These are phyloP conservation scores for Suaeda aralocaspica DNA, from an alignment of 148 eudicot species.

Conservation along the genomic window DNA sequence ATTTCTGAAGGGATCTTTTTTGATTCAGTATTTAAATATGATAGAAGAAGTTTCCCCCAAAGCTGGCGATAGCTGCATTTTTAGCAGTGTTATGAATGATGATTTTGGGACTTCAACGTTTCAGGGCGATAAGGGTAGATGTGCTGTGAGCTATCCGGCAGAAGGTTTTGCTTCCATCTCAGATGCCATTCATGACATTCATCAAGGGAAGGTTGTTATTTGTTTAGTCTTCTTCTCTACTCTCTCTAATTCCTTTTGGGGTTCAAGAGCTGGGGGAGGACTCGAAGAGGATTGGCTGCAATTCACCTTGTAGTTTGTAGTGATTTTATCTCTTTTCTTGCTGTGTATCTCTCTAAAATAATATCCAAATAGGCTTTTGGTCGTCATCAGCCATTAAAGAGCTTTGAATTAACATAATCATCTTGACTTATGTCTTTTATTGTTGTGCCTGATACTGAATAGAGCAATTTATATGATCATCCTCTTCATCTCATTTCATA, in stretches of 20 bases:
- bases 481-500: neutral
- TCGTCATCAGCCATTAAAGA: no score
- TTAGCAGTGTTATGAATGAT: neutral
- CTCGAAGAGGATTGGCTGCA: neutral
- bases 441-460: neutral
- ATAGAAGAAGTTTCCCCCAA: neutral
- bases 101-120: neutral
- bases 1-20: neutral
- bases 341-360: no score
- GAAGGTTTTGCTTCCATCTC: conserved; percentile 49
- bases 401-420: no score
- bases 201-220: conserved; percentile 52
- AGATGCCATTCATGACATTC: conserved; percentile 63
- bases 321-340: neutral
- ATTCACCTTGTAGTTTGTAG: neutral
- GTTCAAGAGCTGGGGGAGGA: neutral
- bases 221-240: neutral
- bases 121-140: conserved; percentile 26
- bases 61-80: conserved; percentile 11
- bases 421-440: neutral
- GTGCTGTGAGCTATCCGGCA: conserved; percentile 35
- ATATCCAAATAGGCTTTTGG: no score
- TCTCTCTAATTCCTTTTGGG: neutral
- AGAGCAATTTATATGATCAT: neutral
- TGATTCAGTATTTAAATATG: neutral